Conservation (phyloP, 2,329 filamentous ascomycete genomes). For the Ceratocystis papillata region DNA sequence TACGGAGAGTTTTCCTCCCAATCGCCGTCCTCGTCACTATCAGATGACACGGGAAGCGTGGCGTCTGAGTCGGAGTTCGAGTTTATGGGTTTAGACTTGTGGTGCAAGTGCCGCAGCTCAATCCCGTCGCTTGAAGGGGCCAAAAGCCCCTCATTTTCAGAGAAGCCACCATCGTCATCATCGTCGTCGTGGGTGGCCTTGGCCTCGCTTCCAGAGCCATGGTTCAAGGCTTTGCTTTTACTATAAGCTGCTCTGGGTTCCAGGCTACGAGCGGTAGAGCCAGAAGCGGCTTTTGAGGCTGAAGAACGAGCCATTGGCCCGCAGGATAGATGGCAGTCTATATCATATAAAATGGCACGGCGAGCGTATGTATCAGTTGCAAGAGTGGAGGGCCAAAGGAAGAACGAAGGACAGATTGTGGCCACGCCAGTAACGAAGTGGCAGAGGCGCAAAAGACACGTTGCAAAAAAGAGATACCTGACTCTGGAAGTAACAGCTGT, state of each 20-base stretch:
- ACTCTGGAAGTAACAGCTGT: background rate
- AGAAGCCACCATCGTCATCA: slow-evolving; percentile 30
- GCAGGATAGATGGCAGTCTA: background rate
- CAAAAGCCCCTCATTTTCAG: slow-evolving; percentile 47
- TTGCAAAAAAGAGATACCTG: background rate
- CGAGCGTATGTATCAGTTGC: background rate
- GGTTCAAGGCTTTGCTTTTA: background rate
- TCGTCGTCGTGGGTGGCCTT: background rate
- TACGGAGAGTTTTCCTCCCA: slow-evolving; percentile 50
- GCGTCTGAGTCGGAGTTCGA: slow-evolving; percentile 27
- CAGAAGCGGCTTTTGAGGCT: background rate
- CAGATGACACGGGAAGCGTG: slow-evolving; percentile 8
- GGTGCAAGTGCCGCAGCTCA: slow-evolving; percentile 24
- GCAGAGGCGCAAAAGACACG: background rate
- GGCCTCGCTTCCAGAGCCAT: background rate
- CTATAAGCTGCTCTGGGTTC: background rate
- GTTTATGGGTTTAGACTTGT: slow-evolving; percentile 8
- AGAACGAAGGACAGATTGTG: background rate
- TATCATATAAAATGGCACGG: background rate
- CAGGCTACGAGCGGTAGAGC: slow-evolving; percentile 1
- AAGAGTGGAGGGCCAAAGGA: background rate
- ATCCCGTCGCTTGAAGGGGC: slow-evolving; percentile 35
- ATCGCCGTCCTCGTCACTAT: slow-evolving; percentile 29
- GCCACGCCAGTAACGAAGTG: background rate
- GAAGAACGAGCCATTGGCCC: slow-evolving; percentile 20